Evolutionary conservation across 148 eudicot genomes (phyloP).

Genomic region (Salicornia ramosissima): DNA sequence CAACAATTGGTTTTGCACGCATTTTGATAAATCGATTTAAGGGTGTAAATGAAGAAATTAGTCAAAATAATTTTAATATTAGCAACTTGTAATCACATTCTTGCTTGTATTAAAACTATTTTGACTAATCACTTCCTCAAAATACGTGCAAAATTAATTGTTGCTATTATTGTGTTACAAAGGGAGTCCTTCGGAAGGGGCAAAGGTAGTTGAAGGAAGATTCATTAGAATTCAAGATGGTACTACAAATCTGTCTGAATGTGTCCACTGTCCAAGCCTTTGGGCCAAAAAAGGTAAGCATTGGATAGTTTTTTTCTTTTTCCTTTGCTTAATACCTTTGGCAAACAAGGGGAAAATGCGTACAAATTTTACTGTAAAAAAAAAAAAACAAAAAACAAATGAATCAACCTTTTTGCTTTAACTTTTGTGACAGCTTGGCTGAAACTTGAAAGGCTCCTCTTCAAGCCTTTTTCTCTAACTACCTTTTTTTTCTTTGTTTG

Average conservation of each 20-base stretch:
- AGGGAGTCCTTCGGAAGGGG: not conserved
- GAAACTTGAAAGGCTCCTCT: constrained; percentile 32
- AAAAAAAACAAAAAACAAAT: not conserved
- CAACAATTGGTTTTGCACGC: no score
- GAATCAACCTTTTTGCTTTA: constrained; percentile 12
- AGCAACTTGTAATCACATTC: no score
- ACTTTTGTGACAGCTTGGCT: constrained; percentile 12
- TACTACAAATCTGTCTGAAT: not conserved
- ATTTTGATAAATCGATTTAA: no score
- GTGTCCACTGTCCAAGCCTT: constrained; percentile 5
- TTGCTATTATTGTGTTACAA: no score
- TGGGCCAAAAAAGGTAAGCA: constrained; percentile 10
- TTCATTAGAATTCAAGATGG: constrained; percentile 5
- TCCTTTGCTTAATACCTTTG: constrained; percentile 1
- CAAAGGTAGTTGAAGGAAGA: constrained; percentile 10
- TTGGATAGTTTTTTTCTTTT: not conserved
- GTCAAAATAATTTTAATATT: no score
- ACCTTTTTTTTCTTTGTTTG: not conserved
- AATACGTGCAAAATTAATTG: no score
- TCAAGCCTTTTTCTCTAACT: constrained; percentile 1
- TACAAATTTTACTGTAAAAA: not conserved
- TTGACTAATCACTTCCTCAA: no score
- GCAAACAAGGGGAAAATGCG: not conserved
- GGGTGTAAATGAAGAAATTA: no score
- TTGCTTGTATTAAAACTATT: no score